These are phyloP conservation scores for Hymenoscyphus fraxineus DNA, from an alignment of 2,329 filamentous ascomycete genomes.

Conservation along the genomic window DNA sequence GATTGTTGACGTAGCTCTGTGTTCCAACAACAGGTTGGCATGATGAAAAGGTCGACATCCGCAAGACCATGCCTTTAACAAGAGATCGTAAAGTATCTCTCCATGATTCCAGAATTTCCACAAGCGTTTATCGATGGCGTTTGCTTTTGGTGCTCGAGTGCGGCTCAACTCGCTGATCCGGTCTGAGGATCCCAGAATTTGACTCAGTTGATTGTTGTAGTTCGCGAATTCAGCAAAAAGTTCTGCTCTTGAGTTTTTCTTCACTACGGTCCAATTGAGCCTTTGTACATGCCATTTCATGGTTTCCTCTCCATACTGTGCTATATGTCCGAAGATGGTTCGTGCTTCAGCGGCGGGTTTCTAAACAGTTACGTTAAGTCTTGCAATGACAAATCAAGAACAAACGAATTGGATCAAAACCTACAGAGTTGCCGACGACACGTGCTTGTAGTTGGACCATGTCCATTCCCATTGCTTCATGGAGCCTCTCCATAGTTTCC, in stretches of 20 bases:
- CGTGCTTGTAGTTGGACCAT: conserved; percentile 18
- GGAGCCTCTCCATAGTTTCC: conserved; percentile 13
- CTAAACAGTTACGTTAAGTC: neutral
- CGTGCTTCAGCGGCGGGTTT: neutral
- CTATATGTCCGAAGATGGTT: neutral
- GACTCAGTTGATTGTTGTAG: conserved; percentile 12
- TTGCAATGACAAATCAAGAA: neutral
- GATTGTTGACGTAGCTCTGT: conserved; percentile 11
- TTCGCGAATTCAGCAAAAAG: conserved; percentile 17
- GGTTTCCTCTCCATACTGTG: neutral
- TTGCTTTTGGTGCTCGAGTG: conserved; percentile 1
- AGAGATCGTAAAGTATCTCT: conserved; percentile 13
- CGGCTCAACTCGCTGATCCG: conserved; percentile 11
- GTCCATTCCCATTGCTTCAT: conserved; percentile 16
- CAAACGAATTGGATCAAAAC: neutral
- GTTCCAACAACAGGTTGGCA: conserved; percentile 17
- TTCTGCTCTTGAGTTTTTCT: conserved; percentile 14
- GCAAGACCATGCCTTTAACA: conserved; percentile 18
- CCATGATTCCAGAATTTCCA: conserved; percentile 20
- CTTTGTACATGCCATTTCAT: conserved; percentile 7
- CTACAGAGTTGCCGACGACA: conserved; percentile 12
- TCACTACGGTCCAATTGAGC: conserved; percentile 16
- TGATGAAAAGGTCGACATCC: conserved; percentile 18
- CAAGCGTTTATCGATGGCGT: conserved; percentile 6
- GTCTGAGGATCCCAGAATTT: conserved; percentile 18